Conservation (phyloP, 805 yeast species). For the Saccharomycopsis malanga region DNA sequence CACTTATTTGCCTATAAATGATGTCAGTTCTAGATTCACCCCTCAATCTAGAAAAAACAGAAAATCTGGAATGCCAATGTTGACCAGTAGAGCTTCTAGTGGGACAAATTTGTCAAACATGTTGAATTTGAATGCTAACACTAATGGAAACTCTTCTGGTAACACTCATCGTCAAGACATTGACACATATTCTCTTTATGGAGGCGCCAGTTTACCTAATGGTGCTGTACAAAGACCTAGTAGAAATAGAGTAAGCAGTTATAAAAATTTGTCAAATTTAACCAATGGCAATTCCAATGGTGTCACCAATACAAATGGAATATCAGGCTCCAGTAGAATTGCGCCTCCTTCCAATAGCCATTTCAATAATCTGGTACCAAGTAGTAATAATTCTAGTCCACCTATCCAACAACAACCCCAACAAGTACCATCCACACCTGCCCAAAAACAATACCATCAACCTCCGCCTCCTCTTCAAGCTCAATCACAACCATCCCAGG, state of each 20-base stretch:
- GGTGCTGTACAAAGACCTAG: slow-evolving; percentile 5
- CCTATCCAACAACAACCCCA: not conserved
- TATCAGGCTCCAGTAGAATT: not conserved
- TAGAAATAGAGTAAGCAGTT: slow-evolving; percentile 16
- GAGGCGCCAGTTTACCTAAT: slow-evolving; percentile 15
- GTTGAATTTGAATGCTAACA: not conserved
- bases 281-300: not conserved
- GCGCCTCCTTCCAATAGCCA: slow-evolving; percentile 8
- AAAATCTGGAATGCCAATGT: slow-evolving; percentile 29
- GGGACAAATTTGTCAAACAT: slow-evolving; percentile 13
- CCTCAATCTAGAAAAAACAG: slow-evolving; percentile 42
- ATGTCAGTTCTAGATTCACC: slow-evolving; percentile 19
- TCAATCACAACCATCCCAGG: not conserved
- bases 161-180: slow-evolving; percentile 7
- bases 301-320: not conserved
- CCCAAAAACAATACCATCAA: not conserved
- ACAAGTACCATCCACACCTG: not conserved
- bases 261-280: slow-evolving; percentile 8
- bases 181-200: slow-evolving; percentile 20
- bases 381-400: not conserved
- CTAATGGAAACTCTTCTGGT: not conserved
- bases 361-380: not conserved
- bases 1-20: slow-evolving; percentile 27
- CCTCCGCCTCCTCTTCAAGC: not conserved
- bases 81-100: slow-evolving; percentile 9